phyloP scores from a whole-genome alignment of 495 filamentous ascomycete species.

The Hypoxylon fragiforme region DNA sequence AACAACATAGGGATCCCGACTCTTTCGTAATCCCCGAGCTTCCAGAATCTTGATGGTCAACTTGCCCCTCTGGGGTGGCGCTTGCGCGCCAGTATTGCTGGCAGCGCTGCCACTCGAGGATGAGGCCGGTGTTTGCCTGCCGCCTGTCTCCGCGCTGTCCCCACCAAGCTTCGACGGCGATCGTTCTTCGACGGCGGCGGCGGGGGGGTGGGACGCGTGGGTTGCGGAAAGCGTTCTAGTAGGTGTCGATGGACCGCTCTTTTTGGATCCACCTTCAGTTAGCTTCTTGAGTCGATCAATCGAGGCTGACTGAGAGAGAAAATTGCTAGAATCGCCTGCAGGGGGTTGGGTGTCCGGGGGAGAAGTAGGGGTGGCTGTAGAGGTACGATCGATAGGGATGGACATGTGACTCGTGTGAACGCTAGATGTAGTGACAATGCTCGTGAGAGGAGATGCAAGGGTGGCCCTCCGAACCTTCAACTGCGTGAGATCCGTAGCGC shows the following conservation, averaged over 20 bases:
- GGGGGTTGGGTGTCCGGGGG: conserved; percentile 52
- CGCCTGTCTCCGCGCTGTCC: conserved; percentile 45
- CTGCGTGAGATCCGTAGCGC: conserved; percentile 46
- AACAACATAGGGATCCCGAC: conserved; percentile 89
- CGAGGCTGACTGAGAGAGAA: conserved; percentile 58
- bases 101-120: conserved; percentile 14
- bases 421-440: conserved; percentile 64
- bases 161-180: conserved; percentile 43
- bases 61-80: conserved; percentile 83
- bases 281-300: conserved; percentile 78
- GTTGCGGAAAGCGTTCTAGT: conserved; percentile 75
- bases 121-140: conserved; percentile 46
- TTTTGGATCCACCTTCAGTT: conserved; percentile 75
- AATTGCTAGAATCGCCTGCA: conserved; percentile 55
- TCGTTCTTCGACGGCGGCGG: conserved; percentile 46
- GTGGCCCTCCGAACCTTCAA: conserved; percentile 52
- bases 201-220: conserved; percentile 44
- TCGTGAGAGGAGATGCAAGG: conserved; percentile 63
- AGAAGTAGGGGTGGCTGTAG: conserved; percentile 60
- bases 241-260: conserved; percentile 89
- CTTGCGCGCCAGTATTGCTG: conserved; percentile 51
- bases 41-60: conserved; percentile 85
- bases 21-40: conserved; percentile 77
- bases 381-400: conserved; percentile 64
- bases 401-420: conserved; percentile 75